Percentiles rank a stretch among this genome's conserved stretches.
Evolutionary conservation across 441 rosid species (phyloP).

Genomic region (Biscutella laevigata): DNA sequence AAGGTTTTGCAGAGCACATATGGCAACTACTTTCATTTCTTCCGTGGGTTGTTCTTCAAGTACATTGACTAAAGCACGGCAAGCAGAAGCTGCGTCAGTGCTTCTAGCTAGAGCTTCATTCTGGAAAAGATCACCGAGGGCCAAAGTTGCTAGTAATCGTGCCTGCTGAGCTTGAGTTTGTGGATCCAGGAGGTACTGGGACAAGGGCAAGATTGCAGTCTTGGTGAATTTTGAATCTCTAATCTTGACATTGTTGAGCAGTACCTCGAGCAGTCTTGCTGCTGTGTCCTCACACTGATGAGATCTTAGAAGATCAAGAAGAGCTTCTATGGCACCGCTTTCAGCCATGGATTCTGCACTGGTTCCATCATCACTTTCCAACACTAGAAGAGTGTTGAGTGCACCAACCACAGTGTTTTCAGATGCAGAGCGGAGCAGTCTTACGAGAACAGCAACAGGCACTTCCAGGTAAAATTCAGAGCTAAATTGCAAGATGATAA

Average conservation of each 20-base stretch:
- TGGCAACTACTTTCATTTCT: conserved; percentile 99
- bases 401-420: conserved; percentile 87
- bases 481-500: conserved; percentile 90
- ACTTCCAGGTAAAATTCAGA: conserved; percentile 96
- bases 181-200: conserved; percentile 97
- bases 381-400: conserved; percentile 87
- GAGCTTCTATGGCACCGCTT: conserved; percentile 98
- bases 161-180: conserved; percentile 99
- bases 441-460: conserved; percentile 92
- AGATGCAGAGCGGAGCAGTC: conserved; percentile 78
- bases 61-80: conserved; percentile 95
- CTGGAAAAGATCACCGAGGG: conserved; percentile 98
- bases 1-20: conserved; percentile 97
- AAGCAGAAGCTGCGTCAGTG: conserved; percentile 95
- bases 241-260: conserved; percentile 94
- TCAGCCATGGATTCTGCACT: conserved; percentile 99
- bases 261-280: conserved; percentile 86
- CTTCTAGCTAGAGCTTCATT: conserved; percentile 94
- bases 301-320: conserved; percentile 87
- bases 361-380: conserved; percentile 95
- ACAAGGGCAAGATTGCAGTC: conserved; percentile 81
- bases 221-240: conserved; percentile 94
- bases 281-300: conserved; percentile 99
- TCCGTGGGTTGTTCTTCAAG: conserved; percentile 99
- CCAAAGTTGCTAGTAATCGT: conserved; percentile 86